A percentile compares a stretch with the other conserved stretches of the same genome.
Conservation (phyloP, 345 rosid species). For the Eucalyptus grandis region DNA sequence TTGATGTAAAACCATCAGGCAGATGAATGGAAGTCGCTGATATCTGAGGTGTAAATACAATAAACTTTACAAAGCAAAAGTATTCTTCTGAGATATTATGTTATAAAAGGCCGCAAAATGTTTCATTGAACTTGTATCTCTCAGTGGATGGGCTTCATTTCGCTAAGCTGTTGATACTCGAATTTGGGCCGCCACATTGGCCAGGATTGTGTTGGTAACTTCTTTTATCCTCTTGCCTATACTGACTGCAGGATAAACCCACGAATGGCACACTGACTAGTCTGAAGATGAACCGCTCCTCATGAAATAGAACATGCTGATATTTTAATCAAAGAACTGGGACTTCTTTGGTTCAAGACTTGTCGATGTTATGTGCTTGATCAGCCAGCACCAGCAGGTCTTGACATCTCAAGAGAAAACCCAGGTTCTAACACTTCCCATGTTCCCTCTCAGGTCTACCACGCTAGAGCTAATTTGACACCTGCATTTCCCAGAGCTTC, state of each 20-base stretch:
- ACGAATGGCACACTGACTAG: not conserved
- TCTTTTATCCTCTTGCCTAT: not conserved
- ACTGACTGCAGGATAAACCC: not conserved
- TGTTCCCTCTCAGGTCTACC: not conserved
- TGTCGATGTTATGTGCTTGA: not conserved
- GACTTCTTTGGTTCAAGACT: not conserved
- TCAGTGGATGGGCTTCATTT: not conserved
- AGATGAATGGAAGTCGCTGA: not conserved
- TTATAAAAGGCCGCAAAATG: not conserved
- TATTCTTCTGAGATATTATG: not conserved
- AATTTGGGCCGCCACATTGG: not conserved
- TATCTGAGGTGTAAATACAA: not conserved
- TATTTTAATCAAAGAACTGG: not conserved
- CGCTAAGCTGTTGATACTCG: not conserved
- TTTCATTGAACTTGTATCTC: not conserved
- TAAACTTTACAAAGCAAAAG: not conserved
- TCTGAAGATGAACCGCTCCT: not conserved
- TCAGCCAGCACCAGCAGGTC: not conserved
- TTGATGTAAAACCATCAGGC: not conserved
- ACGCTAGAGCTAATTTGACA: not conserved
- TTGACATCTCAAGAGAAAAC: not conserved
- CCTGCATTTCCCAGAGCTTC: not conserved
- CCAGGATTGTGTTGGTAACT: not conserved
- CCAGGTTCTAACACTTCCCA: not conserved
- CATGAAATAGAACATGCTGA: not conserved